Percentiles rank a stretch among this genome's conserved stretches.
Evolutionary conservation across 441 rosid genomes (phyloP).

Genomic region (Adansonia madagascariensis): DNA sequence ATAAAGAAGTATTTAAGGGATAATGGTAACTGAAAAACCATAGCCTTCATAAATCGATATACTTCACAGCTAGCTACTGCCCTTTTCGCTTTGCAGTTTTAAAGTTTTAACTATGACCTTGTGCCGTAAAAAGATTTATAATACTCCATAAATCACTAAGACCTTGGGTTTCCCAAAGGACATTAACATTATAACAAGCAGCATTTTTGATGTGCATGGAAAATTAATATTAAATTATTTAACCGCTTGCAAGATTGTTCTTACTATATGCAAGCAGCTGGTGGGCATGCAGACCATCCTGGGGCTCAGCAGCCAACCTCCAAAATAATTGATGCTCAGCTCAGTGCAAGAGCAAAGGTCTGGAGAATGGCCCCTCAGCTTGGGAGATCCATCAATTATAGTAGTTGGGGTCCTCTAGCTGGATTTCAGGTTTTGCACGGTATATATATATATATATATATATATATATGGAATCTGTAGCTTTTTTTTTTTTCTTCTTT

Average conservation of each 20-base stretch:
- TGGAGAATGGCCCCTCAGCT: neutral
- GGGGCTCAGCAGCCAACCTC: no score
- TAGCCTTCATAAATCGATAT: neutral
- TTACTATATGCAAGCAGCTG: neutral
- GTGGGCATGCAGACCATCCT: constrained; percentile 31
- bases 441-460: no score
- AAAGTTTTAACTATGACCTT: neutral
- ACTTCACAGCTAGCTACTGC: neutral
- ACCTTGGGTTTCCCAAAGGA: neutral
- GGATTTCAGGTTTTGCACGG: constrained; percentile 7
- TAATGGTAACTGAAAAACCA: neutral
- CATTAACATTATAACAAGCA: constrained; percentile 13
- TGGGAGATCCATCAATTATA: neutral
- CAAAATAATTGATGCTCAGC: no score
- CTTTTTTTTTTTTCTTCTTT: neutral
- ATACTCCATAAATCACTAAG: neutral
- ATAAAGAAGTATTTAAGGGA: neutral
- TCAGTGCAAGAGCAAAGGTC: no score
- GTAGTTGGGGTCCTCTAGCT: neutral
- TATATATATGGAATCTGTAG: neutral
- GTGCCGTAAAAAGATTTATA: neutral
- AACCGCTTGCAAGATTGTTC: no score
- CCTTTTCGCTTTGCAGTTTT: neutral
- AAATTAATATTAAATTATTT: neutral
- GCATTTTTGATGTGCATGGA: constrained; percentile 29